phyloP scores from a whole-genome alignment of 176 grass and related monocot species.

The Raddia distichophylla region DNA sequence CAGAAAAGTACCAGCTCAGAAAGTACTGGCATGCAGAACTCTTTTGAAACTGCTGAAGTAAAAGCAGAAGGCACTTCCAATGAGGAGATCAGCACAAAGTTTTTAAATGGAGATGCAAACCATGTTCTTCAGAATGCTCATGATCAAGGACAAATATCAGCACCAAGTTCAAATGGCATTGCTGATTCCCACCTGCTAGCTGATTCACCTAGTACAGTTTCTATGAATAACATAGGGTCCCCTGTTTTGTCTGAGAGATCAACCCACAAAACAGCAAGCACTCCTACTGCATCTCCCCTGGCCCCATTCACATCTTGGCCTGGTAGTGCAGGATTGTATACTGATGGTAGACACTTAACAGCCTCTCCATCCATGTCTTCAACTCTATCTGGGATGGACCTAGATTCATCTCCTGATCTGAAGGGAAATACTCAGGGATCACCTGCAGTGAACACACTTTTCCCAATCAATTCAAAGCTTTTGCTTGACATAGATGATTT shows the following conservation, averaged over 20 bases:
- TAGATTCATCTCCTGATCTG: conserved; percentile 69
- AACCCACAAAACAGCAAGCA: conserved; percentile 59
- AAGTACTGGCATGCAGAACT: conserved; percentile 52
- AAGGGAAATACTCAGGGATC: conserved; percentile 64
- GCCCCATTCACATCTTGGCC: conserved; percentile 79
- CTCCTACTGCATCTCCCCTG: conserved; percentile 83
- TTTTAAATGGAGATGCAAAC: conserved; percentile 58
- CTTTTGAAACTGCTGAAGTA: conserved; percentile 57
- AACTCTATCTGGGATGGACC: conserved; percentile 67
- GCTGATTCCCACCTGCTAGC: conserved; percentile 44
- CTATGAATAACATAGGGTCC: conserved; percentile 70
- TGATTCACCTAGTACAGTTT: conserved; percentile 72
- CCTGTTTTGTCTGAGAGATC: conserved; percentile 84
- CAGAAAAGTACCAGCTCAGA: conserved; percentile 91
- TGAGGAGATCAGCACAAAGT: conserved; percentile 37
- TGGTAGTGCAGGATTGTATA: conserved; percentile 56
- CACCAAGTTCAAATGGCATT: conserved; percentile 54
- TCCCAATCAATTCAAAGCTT: conserved; percentile 75
- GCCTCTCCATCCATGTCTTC: conserved; percentile 77
- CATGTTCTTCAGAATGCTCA: conserved; percentile 52
- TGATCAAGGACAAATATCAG: conserved; percentile 43
- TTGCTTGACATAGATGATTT: conserved; percentile 95
- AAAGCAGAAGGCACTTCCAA: conserved; percentile 58
- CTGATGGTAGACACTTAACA: conserved; percentile 64
- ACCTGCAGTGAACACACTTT: conserved; percentile 61